Evolutionary conservation across 2,329 filamentous ascomycete genomes (phyloP).

Genomic region (Neofusicoccum kwambonambiense): DNA sequence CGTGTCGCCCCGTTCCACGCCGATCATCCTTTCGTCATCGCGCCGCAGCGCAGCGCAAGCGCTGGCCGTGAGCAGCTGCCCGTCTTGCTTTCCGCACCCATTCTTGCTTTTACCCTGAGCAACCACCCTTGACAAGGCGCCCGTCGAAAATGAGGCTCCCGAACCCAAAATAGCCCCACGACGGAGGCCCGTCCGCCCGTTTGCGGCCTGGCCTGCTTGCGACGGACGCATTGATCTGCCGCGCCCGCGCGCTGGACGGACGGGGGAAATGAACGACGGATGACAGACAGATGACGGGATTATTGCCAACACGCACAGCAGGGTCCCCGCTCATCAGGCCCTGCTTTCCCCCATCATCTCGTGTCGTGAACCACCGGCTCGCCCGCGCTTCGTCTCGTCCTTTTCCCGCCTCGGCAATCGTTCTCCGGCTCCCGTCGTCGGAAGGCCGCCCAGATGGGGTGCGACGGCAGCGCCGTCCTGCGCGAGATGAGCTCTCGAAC

Average conservation of each 20-base stretch:
- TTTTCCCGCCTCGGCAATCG: background rate
- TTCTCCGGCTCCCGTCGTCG: background rate
- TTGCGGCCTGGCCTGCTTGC: too few species aligned
- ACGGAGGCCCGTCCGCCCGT: too few species aligned
- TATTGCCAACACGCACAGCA: background rate
- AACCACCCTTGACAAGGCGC: too few species aligned
- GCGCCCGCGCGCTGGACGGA: background rate
- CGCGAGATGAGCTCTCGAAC: too few species aligned
- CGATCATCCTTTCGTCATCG: conserved; percentile 13
- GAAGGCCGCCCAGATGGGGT: background rate
- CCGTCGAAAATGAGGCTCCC: too few species aligned
- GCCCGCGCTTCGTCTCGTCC: too few species aligned
- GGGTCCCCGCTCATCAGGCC: background rate
- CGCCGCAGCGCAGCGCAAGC: background rate
- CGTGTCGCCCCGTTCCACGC: conserved; percentile 3
- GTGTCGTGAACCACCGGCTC: background rate
- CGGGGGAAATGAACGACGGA: background rate
- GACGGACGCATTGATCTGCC: too few species aligned
- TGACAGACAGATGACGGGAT: background rate
- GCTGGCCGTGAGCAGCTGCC: background rate
- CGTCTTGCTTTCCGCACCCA: background rate
- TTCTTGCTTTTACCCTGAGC: too few species aligned
- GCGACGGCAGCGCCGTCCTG: too few species aligned
- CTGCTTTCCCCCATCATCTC: background rate
- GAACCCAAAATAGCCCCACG: too few species aligned